These are phyloP conservation scores for Schizopora paradoxa DNA, from an alignment of 1,284 basidiomycete species.

Conservation along the genomic window DNA sequence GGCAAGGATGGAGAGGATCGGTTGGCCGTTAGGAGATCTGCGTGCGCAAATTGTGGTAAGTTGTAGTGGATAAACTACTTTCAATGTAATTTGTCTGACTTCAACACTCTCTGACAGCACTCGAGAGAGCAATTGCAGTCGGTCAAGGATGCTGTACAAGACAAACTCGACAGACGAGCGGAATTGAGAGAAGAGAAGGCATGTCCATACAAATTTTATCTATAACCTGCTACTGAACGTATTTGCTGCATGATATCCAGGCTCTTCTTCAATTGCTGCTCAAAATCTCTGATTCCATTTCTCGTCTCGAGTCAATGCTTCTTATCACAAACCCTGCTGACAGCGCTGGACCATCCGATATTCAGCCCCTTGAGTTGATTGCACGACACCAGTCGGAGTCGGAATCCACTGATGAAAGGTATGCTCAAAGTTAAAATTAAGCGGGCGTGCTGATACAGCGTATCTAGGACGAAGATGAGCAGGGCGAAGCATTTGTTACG, in stretches of 20 bases:
- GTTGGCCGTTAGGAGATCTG: slow-evolving; percentile 60
- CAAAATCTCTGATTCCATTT: slow-evolving; percentile 84
- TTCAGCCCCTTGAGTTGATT: slow-evolving; percentile 19
- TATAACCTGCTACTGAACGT: slow-evolving; percentile 1
- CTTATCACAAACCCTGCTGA: slow-evolving; percentile 53
- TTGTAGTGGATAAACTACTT: slow-evolving; percentile 17
- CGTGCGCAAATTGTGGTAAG: slow-evolving; percentile 66
- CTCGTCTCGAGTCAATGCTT: slow-evolving; percentile 77
- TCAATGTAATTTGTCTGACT: background rate
- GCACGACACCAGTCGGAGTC: too few relatives aligned
- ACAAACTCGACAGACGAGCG: slow-evolving; percentile 69
- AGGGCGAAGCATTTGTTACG: slow-evolving; percentile 80
- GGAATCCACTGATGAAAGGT: slow-evolving; percentile 36
- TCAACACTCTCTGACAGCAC: slow-evolving; percentile 44
- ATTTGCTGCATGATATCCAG: slow-evolving; percentile 33
- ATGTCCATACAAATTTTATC: slow-evolving; percentile 13
- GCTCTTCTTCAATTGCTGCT: slow-evolving; percentile 78
- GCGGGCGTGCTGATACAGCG: slow-evolving; percentile 2
- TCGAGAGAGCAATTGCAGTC: slow-evolving; percentile 57
- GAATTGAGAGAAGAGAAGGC: slow-evolving; percentile 82
- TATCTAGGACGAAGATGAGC: slow-evolving; percentile 49
- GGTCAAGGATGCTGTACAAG: slow-evolving; percentile 71
- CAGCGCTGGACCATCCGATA: slow-evolving; percentile 22
- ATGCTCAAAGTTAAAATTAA: slow-evolving; percentile 4
- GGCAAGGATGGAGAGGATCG: slow-evolving; percentile 59